Evolutionary conservation across 805 yeast genomes (phyloP), one percentile per base, ranked within the genome.

Genomic region (Saccharomycopsis javanensis): DNA sequence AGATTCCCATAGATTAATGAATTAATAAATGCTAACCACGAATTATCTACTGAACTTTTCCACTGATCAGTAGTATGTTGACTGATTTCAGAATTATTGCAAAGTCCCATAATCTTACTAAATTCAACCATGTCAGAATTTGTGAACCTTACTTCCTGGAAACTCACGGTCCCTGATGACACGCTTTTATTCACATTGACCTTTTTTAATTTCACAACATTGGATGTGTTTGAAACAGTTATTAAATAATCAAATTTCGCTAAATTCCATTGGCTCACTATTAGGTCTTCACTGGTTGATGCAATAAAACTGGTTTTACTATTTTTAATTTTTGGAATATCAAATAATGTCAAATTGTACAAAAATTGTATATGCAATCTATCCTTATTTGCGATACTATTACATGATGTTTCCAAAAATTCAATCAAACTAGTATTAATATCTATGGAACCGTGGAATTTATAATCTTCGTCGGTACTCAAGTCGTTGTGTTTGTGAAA

Each of bases 401-500:
- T 20, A 13, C 48, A 42, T 8, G 28, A 42, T 2, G 7, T 20
- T n/a, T 42, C 48, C 25, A 52, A 31, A 23, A 52, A 28, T 38
- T 38, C 46, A 16, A 52, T 52, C 23, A 52, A 52, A 8, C 31
- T 35, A 16, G 55, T 52, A 16, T 33, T 52, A 4, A 42, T 18
- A 52, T 52, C 42, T 20, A 52, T 37, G 7, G 42, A 33, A 18
- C 46, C 33, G 18, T 20, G 23, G 16, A 34, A 34, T 13, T 28
- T 33, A 18, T 16, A 15, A 4, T 18, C 35, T 5, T 37, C 55
- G 16, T 52, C 46, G 7, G 23, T 50, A 16, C 37, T 37, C 8
- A 20, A 18, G 23, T 4, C 48, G 15, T 42, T 20, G 15, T 42
- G 18, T 46, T 50, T 57, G 4, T 51, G 34, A 37, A 58, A 53